Percentiles rank a stretch among this genome's conserved stretches.
Evolutionary conservation across 2,329 filamentous ascomycete species (phyloP).

Genomic region (Colletotrichum eleusines): DNA sequence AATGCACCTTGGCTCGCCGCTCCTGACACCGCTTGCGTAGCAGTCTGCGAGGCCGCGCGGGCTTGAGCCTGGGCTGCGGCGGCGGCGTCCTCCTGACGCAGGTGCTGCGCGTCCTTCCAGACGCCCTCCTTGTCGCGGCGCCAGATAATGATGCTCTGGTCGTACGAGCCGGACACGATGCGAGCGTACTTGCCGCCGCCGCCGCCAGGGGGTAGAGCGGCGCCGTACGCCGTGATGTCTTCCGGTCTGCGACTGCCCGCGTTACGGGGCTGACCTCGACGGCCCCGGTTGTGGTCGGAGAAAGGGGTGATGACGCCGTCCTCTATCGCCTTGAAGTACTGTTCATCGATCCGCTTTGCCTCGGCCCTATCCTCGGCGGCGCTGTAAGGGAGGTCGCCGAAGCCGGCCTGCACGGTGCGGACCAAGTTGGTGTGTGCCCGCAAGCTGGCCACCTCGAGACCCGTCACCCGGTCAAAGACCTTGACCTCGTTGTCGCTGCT

Average conservation of each 20-base stretch:
- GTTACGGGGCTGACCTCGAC: conserved; percentile 62
- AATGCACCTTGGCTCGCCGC: background rate
- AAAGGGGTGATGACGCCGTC: conserved; percentile 57
- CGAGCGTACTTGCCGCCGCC: conserved; percentile 89
- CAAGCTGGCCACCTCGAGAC: conserved; percentile 89
- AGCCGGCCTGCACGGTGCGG: conserved; percentile 93
- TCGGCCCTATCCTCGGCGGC: conserved; percentile 79
- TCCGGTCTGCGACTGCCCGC: conserved; percentile 81
- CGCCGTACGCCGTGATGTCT: conserved; percentile 83
- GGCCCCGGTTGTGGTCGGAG: conserved; percentile 45
- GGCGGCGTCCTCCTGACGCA: conserved; percentile 80
- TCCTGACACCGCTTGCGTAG: conserved; percentile 11
- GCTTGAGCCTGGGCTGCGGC: conserved; percentile 56
- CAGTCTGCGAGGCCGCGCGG: conserved; percentile 13
- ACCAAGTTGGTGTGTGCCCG: conserved; percentile 87
- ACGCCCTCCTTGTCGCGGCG: conserved; percentile 85
- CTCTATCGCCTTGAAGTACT: conserved; percentile 74
- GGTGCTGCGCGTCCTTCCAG: conserved; percentile 82
- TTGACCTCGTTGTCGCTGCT: conserved; percentile 97
- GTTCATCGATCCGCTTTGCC: conserved; percentile 78
- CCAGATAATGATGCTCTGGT: conserved; percentile 97
- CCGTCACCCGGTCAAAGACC: conserved; percentile 89
- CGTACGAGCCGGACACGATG: conserved; percentile 98
- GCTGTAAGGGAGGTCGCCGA: conserved; percentile 88
- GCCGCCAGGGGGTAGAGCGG: conserved; percentile 89